A percentile compares a stretch with the other conserved stretches of the same genome.
phyloP scores from a whole-genome alignment of 352 stramenopile genomes.

The Globisporangium takayamanum region DNA sequence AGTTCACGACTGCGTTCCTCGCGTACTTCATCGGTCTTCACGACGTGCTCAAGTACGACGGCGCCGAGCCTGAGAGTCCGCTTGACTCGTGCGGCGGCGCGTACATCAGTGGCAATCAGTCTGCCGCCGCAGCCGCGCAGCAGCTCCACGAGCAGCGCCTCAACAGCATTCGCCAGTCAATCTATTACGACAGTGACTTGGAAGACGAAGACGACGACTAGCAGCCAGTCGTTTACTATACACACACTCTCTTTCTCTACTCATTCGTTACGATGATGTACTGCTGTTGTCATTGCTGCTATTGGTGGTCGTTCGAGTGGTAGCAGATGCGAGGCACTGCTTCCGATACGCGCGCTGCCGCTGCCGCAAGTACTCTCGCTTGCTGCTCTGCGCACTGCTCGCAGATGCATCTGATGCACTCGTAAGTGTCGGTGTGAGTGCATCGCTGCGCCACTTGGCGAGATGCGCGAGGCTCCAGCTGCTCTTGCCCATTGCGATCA shows the following conservation, averaged over 20 bases:
- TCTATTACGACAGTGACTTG: constrained; percentile 83
- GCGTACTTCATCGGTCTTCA: constrained; percentile 90
- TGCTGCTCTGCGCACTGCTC: constrained; percentile 15
- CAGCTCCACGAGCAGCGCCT: constrained; percentile 41
- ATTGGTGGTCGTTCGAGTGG: not conserved
- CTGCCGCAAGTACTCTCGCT: constrained; percentile 44
- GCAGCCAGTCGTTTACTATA: constrained; percentile 1
- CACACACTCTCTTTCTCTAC: too few relatives aligned
- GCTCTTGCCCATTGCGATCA: constrained; percentile 41
- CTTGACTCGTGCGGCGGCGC: constrained; percentile 58
- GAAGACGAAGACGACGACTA: constrained; percentile 66
- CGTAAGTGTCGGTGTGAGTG: not conserved
- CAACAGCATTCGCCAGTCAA: constrained; percentile 76
- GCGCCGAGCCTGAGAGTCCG: constrained; percentile 60
- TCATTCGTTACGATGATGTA: not conserved
- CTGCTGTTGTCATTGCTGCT: not conserved
- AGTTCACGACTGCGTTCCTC: constrained; percentile 91
- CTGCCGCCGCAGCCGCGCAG: constrained; percentile 13
- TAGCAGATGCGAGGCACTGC: constrained; percentile 17
- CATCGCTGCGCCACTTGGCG: constrained; percentile 58
- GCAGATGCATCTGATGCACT: not conserved
- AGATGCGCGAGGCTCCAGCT: constrained; percentile 58
- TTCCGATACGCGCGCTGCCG: constrained; percentile 69
- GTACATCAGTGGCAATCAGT: constrained; percentile 37
- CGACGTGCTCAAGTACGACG: constrained; percentile 95